Conservation (phyloP, 768 basidiomycete species). For the Chalciporus sphaerocephalus region DNA sequence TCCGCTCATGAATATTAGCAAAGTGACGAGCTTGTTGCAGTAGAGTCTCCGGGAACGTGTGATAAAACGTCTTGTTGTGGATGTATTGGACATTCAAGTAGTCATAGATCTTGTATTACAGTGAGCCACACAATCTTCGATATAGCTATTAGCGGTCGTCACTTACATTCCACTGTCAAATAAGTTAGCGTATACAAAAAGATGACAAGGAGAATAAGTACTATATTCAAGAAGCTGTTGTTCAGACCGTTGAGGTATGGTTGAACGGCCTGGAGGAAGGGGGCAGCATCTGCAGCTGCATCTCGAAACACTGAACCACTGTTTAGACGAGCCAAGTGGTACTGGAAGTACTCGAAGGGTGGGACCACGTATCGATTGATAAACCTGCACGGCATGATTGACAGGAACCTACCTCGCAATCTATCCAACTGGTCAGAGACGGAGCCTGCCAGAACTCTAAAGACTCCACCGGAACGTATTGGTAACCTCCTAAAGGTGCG, state of each 20-base stretch:
- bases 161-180: constrained; percentile 68
- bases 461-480: constrained; percentile 62
- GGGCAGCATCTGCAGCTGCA: constrained; percentile 47
- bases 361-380: too few species aligned
- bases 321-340: constrained; percentile 23
- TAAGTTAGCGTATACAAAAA: constrained; percentile 1
- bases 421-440: constrained; percentile 76
- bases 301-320: constrained; percentile 46
- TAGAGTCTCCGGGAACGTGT: constrained; percentile 64
- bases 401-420: constrained; percentile 41
- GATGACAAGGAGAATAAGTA: constrained; percentile 34
- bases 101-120: constrained; percentile 57
- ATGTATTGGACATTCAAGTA: constrained; percentile 69
- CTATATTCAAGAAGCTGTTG: constrained; percentile 60
- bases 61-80: constrained; percentile 77
- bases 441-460: constrained; percentile 58
- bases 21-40: constrained; percentile 67
- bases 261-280: constrained; percentile 61
- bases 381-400: background rate
- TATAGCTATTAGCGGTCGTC: background rate
- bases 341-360: constrained; percentile 24
- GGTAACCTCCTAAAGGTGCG: constrained; percentile 79
- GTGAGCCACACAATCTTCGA: background rate
- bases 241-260: constrained; percentile 68
- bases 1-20: constrained; percentile 74